Evolutionary conservation across 2,329 filamentous ascomycete species (phyloP).

Genomic region (Chrysoporthe deuterocubensis): DNA sequence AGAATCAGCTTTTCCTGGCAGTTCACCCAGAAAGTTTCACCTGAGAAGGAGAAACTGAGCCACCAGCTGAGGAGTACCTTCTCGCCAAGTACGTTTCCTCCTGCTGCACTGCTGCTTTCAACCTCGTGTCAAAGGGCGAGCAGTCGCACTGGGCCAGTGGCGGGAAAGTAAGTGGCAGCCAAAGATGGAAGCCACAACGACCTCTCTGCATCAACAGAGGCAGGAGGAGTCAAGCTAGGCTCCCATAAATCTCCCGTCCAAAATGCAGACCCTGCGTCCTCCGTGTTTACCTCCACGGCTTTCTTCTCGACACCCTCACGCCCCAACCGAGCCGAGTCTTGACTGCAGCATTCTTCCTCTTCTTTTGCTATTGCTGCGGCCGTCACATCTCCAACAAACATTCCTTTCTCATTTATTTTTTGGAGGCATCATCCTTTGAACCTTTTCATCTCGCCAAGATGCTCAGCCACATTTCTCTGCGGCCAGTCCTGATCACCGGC

Average conservation of each 20-base stretch:
- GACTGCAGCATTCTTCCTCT: conserved; percentile 3
- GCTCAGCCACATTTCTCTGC: neutral
- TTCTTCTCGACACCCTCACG: conserved; percentile 1
- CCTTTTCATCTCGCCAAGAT: neutral
- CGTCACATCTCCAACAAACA: neutral
- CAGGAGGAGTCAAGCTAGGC: neutral
- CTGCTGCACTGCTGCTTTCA: neutral
- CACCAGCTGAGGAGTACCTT: too few relatives aligned
- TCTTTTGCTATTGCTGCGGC: neutral
- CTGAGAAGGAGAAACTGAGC: too few relatives aligned
- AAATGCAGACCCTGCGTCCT: too few relatives aligned
- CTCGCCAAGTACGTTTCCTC: too few relatives aligned
- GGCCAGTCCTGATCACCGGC: neutral
- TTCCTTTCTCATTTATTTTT: neutral
- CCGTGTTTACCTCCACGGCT: neutral
- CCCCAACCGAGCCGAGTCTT: too few relatives aligned
- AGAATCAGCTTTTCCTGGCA: too few relatives aligned
- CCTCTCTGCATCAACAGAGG: neutral
- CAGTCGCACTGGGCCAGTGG: neutral
- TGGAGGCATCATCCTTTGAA: too few relatives aligned
- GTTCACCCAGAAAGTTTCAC: too few relatives aligned
- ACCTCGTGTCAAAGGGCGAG: neutral
- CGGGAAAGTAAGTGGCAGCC: neutral
- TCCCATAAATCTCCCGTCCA: neutral
- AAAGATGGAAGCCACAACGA: neutral